Conservation (phyloP, 2,329 filamentous ascomycete genomes). For the Sodiomyces alkalinus region DNA sequence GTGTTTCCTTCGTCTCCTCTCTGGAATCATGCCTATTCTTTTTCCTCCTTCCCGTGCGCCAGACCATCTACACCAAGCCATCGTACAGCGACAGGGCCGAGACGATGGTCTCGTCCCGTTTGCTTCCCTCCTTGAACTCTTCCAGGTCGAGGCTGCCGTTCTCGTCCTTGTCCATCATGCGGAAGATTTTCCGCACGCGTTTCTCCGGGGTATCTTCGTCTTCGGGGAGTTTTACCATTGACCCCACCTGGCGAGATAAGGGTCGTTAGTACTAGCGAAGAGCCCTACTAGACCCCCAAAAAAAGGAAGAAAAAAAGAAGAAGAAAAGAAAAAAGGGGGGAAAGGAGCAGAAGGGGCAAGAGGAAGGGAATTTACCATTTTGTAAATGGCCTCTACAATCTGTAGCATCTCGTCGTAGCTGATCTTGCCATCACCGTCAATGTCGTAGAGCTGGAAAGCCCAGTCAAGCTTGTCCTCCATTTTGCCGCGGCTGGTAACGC, state of each 20-base stretch:
- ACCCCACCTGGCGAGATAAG: slow-evolving; percentile 55
- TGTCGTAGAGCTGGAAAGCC: slow-evolving; percentile 99
- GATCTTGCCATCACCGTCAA: slow-evolving; percentile 97
- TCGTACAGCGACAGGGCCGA: slow-evolving; percentile 94
- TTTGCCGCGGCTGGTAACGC: slow-evolving; percentile 90
- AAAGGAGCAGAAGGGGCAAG: not conserved
- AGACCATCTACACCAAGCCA: slow-evolving; percentile 77
- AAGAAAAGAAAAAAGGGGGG: not conserved
- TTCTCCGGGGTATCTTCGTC: slow-evolving; percentile 99
- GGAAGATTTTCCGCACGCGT: slow-evolving; percentile 93
- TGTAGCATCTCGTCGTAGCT: slow-evolving; percentile 98
- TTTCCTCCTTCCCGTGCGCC: no score
- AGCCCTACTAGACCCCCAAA: no score
- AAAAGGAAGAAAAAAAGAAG: no score
- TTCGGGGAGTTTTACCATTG: slow-evolving; percentile 97
- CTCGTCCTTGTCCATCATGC: slow-evolving; percentile 99
- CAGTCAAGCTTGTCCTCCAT: slow-evolving; percentile 99
- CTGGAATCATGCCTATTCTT: not conserved
- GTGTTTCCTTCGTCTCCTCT: not conserved
- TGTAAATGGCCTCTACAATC: slow-evolving; percentile 98
- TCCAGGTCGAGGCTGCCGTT: slow-evolving; percentile 94
- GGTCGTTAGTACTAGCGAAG: not conserved
- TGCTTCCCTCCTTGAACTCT: slow-evolving; percentile 98
- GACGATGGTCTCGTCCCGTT: slow-evolving; percentile 97
- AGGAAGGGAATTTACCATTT: slow-evolving; percentile 55